phyloP scores from a whole-genome alignment of 2,329 filamentous ascomycete species.

The Escovopsis sp. region DNA sequence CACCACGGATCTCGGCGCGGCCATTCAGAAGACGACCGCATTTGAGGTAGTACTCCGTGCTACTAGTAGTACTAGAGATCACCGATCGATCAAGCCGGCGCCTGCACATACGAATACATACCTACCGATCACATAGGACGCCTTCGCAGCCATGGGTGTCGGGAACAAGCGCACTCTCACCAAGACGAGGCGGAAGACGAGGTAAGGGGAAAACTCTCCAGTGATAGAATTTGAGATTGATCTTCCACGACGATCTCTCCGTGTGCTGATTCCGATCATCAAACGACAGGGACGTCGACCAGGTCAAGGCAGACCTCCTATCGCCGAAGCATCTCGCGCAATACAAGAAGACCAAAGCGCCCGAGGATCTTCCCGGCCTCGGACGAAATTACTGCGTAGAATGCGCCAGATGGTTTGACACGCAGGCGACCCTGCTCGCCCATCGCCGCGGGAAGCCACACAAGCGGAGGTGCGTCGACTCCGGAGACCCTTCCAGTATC shows the following conservation, averaged over 20 bases:
- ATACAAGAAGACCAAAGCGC: conserved; percentile 63
- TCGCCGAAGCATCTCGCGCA: conserved; percentile 67
- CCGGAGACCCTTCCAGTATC: background rate
- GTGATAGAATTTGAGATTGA: background rate
- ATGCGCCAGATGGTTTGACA: conserved; percentile 95
- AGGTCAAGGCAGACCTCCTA: conserved; percentile 70
- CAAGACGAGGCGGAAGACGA: conserved; percentile 49
- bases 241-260: background rate
- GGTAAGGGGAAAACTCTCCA: background rate
- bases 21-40: too few species aligned
- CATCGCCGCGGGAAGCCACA: conserved; percentile 86
- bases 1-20: too few species aligned
- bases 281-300: conserved; percentile 65
- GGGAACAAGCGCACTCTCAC: conserved; percentile 50
- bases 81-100: too few species aligned
- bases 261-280: background rate
- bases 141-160: conserved; percentile 45
- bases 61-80: too few species aligned
- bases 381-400: conserved; percentile 80
- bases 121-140: too few species aligned
- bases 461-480: conserved; percentile 51
- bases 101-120: too few species aligned
- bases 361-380: conserved; percentile 77
- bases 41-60: too few species aligned
- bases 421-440: conserved; percentile 55